Base-by-base conservation (phyloP, 2,329 filamentous ascomycete species). In the Fusarium piperis region DNA sequence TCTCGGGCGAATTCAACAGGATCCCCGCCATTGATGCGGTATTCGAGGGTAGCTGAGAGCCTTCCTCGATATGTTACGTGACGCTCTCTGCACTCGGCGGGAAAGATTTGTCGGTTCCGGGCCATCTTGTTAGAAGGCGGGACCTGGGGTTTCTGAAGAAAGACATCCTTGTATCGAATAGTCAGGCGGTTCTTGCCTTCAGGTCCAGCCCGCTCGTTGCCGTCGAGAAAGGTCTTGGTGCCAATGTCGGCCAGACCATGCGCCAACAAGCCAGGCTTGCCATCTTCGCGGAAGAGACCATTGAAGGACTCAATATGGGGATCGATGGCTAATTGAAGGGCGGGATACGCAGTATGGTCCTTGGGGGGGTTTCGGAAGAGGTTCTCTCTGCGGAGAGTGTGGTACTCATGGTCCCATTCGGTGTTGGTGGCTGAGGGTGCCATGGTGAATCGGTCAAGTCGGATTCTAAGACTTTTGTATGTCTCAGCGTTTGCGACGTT, bases 231-330 rank as follows among this genome's bases (percentile, higher is more conserved):
- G 6, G 89, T 89, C 83, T 95, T 97, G 71, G 90, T 92, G 77
- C 95, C 96, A 83, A 99, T 98, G 79, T 99, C 96, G 78, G 89
- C 90, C 67, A 98, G 81, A 13, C 88, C 94, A 72, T 94, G 91
- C 56, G 92, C 89, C 60, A 99, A 78, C 64, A 90, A 80, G 46
- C 85, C 81, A 15, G 79, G 80, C 71, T 81, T 83, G 56, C 93
- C 94, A 81, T 92, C 88, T 64, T 88, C 86, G 33, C 91, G 89
- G 79, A 98, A 97, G 53, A 98, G 87, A 59, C 91, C 91, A 85
- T 99, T 97, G 89, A 98, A 99, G 8, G 96, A 96, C 78, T 98
- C 92, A 76, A 98, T 92, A 82, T 99, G 96, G 56, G 96, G 96
- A 73, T 93, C 88, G 66, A 98, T 91, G n/a, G 95, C 93, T 68